Evolutionary conservation across 495 filamentous ascomycete species (phyloP).

Genomic region (Cairneyella variabilis): DNA sequence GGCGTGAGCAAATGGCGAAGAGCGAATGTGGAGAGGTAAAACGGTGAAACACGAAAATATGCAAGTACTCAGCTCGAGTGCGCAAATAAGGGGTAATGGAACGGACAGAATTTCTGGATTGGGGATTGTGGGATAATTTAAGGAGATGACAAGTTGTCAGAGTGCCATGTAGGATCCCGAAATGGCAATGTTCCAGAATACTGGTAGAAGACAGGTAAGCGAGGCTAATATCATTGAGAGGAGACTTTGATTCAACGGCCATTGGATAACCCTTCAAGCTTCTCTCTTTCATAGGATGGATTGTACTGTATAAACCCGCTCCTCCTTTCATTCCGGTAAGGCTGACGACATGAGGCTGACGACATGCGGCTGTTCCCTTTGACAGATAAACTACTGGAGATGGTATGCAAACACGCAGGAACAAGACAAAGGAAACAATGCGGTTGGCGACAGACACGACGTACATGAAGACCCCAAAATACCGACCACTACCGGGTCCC

Average conservation of each 20-base stretch:
- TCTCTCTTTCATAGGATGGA: background rate
- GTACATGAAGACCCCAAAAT: background rate
- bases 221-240: background rate
- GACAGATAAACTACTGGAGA: background rate
- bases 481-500: background rate
- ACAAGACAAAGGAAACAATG: background rate
- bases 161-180: background rate
- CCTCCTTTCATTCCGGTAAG: background rate
- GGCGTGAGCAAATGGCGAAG: too few species aligned
- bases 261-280: background rate
- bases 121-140: background rate
- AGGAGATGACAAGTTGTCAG: background rate
- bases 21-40: too few species aligned
- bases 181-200: background rate
- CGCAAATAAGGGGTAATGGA: background rate
- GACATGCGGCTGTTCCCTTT: too few species aligned
- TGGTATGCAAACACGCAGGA: constrained; percentile 20
- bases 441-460: constrained; percentile 10
- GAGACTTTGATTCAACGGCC: background rate
- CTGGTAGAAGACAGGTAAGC: background rate
- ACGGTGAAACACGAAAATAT: background rate
- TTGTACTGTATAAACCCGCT: too few species aligned
- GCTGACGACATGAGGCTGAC: constrained; percentile 13
- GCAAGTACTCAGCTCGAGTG: background rate
- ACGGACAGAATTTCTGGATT: background rate